phyloP scores from a whole-genome alignment of 2,329 filamentous ascomycete species.

The Dothidotthia symphoricarpi region DNA sequence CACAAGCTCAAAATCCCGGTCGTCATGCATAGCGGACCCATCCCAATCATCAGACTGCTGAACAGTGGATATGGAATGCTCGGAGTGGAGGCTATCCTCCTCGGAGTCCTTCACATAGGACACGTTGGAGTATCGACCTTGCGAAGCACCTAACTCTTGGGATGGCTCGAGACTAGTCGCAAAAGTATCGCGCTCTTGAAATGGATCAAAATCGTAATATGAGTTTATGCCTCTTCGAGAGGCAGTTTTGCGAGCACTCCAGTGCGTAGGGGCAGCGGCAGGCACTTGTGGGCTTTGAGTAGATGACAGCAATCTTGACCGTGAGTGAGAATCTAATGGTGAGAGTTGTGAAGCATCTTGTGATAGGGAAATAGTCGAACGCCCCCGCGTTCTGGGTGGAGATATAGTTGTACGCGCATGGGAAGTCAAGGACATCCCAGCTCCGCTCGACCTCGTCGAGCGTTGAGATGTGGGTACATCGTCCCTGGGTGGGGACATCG shows the following conservation, averaged over 20 bases:
- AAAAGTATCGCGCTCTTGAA: constrained; percentile 12
- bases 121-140: constrained; percentile 25
- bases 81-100: constrained; percentile 31
- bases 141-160: constrained; percentile 24
- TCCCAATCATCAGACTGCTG: constrained; percentile 22
- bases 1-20: background rate
- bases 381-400: constrained; percentile 16
- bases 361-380: constrained; percentile 19
- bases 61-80: constrained; percentile 27
- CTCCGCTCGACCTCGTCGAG: constrained; percentile 19
- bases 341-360: constrained; percentile 20
- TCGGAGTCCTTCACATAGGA: constrained; percentile 34
- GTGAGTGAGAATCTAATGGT: constrained; percentile 30
- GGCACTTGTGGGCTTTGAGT: constrained; percentile 4
- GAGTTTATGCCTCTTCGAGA: constrained; percentile 11
- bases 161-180: constrained; percentile 20
- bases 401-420: constrained; percentile 16
- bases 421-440: constrained; percentile 18
- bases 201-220: constrained; percentile 6
- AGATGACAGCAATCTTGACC: constrained; percentile 27
- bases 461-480: constrained; percentile 9
- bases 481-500: constrained; percentile 20
- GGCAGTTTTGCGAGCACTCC: constrained; percentile 14
- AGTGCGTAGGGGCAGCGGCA: constrained; percentile 1
- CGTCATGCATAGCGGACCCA: constrained; percentile 2